Evolutionary conservation across 768 basidiomycete species (phyloP), one percentile per base, ranked within the genome.

Genomic region (Sarcomyxa edulis): DNA sequence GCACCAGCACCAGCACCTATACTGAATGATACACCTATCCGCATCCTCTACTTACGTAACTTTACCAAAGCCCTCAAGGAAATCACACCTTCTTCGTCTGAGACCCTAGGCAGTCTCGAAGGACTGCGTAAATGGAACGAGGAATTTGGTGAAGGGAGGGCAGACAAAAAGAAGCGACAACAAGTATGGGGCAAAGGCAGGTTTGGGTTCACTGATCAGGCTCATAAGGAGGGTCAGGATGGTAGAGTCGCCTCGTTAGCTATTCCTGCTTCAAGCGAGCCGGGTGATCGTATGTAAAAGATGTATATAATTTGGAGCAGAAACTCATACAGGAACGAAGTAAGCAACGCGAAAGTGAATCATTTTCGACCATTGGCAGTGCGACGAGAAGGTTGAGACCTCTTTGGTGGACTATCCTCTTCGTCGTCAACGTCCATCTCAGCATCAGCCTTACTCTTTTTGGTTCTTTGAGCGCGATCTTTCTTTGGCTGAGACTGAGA

Each of bases 41-140:
- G 81, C 20, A 53, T 64, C 27, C 65, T 87, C 9, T 58, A 60
- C 36, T 56, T 64, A 41, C 74, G 66, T 40, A 86, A 97, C 52
- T 96, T 97, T 54, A 68, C 66, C 15, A 82, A 86, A 52, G 93
- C 94, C 1, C 67, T 96, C 42, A 81, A 76, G 48, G 92, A 97
- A 60, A 93, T 95, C 46, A 84, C 85, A 2, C 89, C 93, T 9
- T 93, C 90, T 0, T 83, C 81, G 5, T 92, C 91, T 3, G 93
- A 95, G 59, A 69, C 76, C 9, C 62, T 87, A 3, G 86, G 85
- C 33, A 84, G 75, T 34, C 74, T 90, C 23, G 64, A 79, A 2
- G 84, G 85, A 40, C 64, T 92, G 30, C 74, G 83, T 30, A 85
- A 83, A 62, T 94, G 90, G 90, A 93, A 95, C 44, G 86, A 93